Base-by-base conservation (phyloP, 1,284 basidiomycete genomes). In the Apiotrichum domesticum region DNA sequence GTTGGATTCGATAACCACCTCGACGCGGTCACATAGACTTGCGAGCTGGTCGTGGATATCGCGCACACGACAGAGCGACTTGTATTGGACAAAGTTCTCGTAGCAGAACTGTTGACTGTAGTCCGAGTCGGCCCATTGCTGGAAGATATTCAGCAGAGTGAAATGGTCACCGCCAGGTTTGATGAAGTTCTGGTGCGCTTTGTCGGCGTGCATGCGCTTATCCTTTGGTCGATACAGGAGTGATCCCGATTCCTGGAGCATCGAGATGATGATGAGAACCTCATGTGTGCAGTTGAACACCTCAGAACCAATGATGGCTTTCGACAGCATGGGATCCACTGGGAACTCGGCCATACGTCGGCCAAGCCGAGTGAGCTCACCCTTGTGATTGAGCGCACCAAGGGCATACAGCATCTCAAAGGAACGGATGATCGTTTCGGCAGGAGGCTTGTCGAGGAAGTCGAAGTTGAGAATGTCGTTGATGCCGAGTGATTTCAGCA, bases 301-400 rank as follows among this genome's bases (percentile, higher is more conserved):
- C 74, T 98, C 96, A 68, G 90, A 94, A 41, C 91, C 89, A 60
- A 99, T 91, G 70, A 99, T 96, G 2, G 89, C 86, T 76, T 98
- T 98, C 43, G 88, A 91, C 66, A 99, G 79, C 87, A 97, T 97
- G 3, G 96, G 96, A 69, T 99, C 96, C 41, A 98, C 90, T 5
- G 95, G 95, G 77, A 99, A 98, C 74, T 98, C 96, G 4, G 95
- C 95, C 96, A 98, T 98, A 49, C 93, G 80, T 55, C 96, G 82
- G 1, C 96, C 96, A 32, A 98, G 82, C 71, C 97, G 93, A 10
- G 96, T 99, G 62, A 98, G 77, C 74, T 98, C 94, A 11, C 96
- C 96, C 58, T 88, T 82, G 74, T 98, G 94, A 73, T 98, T 98
- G 63, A 99, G 80, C 0, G 95, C 94, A 21, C 95, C 96, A 0